These are phyloP conservation scores for Gnetum montanum DNA, from an alignment of 75 land plant genomes.

Conservation along the genomic window DNA sequence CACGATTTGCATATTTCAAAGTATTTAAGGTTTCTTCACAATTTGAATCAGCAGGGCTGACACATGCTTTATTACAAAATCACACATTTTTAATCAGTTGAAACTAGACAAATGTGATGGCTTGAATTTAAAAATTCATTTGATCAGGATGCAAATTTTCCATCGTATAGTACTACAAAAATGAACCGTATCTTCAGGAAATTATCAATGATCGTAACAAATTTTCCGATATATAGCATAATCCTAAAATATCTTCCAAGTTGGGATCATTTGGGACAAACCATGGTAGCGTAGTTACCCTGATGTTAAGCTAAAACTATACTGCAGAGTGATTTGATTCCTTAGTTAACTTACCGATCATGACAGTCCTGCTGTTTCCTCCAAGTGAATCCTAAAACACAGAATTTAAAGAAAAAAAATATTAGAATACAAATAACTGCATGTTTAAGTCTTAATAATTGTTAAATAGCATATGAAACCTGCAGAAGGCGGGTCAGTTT, in stretches of 20 bases:
- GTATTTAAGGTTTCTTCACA: conserved; percentile 98
- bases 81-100: not conserved
- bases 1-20: conserved; percentile 96
- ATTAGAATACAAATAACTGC: not conserved
- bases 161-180: too few relatives aligned
- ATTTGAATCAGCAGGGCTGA: conserved; percentile 98
- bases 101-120: not conserved
- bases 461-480: conserved; percentile 25
- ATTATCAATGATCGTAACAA: too few relatives aligned
- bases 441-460: not conserved
- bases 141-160: too few relatives aligned
- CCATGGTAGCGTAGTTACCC: too few relatives aligned
- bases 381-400: conserved; percentile 89
- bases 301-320: too few relatives aligned
- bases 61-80: conserved; percentile 60
- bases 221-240: too few relatives aligned
- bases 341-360: conserved; percentile 64
- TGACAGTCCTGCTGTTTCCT: conserved; percentile 96
- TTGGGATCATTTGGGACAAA: too few relatives aligned
- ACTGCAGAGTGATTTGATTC: too few relatives aligned
- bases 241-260: not conserved
- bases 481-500: conserved; percentile 91
- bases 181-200: not conserved
- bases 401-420: conserved; percentile 1
- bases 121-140: not conserved